A percentile compares a stretch with the other conserved stretches of the same genome.
These are phyloP conservation scores for Xerophyta viscosa DNA, from an alignment of 106 monocot species.

Conservation along the genomic window DNA sequence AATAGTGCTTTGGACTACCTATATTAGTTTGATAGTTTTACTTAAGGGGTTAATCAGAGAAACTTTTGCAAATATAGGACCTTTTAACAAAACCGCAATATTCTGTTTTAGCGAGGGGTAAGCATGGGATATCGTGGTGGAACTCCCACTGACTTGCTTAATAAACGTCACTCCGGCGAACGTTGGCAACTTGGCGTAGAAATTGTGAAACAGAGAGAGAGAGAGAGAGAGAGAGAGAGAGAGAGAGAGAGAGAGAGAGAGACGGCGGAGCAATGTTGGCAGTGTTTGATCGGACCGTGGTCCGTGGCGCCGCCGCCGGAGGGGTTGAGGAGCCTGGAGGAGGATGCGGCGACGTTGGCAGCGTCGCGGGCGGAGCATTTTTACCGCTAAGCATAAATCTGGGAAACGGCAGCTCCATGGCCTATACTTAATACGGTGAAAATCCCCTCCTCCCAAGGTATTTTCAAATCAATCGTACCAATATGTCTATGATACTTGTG, in stretches of 20 bases:
- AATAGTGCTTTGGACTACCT: too few species aligned
- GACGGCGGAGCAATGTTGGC: constrained; percentile 21
- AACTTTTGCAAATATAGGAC: too few species aligned
- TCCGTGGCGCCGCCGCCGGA: constrained; percentile 35
- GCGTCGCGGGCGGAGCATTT: constrained; percentile 3
- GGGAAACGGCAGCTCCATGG: constrained; percentile 9
- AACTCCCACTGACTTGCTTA: too few species aligned
- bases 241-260: neutral
- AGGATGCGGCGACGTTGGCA: too few species aligned
- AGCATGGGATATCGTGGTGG: too few species aligned
- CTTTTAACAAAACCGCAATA: too few species aligned
- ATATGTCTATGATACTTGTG: neutral
- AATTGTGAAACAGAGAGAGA: neutral
- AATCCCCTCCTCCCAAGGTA: constrained; percentile 30
- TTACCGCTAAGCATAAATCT: constrained; percentile 14
- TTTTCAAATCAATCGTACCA: neutral
- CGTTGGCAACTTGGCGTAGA: neutral
- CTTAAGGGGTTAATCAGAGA: too few species aligned
- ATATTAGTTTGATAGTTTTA: too few species aligned
- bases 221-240: too few species aligned
- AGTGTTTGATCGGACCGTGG: constrained; percentile 26
- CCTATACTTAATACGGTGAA: constrained; percentile 13
- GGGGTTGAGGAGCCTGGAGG: constrained; percentile 18
- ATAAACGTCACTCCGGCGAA: neutral
- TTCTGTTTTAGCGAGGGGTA: too few species aligned